Evolutionary conservation across 2,329 filamentous ascomycete genomes (phyloP).

Genomic region (Talaromyces sp.): DNA sequence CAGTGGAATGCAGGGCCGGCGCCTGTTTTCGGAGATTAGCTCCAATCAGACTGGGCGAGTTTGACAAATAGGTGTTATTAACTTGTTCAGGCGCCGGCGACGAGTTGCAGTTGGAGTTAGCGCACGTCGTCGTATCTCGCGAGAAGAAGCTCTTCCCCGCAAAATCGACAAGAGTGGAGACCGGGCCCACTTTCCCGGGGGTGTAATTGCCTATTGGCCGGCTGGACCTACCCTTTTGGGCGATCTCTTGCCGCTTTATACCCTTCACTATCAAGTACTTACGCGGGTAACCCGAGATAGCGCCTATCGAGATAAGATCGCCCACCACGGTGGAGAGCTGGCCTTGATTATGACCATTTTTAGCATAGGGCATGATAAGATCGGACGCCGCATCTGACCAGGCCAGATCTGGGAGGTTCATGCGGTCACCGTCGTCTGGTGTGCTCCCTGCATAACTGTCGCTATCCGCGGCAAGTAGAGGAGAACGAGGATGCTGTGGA

Average conservation of each 20-base stretch:
- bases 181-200: neutral
- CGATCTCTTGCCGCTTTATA: neutral
- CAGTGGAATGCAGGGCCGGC: neutral
- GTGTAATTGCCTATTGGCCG: neutral
- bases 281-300: neutral
- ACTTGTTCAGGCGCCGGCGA: neutral
- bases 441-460: neutral
- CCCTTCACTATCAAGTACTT: neutral
- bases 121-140: neutral
- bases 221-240: constrained; percentile 8
- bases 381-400: neutral
- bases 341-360: neutral
- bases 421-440: neutral
- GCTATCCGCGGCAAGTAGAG: neutral
- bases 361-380: neutral
- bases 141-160: constrained; percentile 2
- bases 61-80: neutral
- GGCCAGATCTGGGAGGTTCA: constrained; percentile 12
- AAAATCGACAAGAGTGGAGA: neutral
- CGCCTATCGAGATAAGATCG: neutral
- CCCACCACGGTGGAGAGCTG: neutral
- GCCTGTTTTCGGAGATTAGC: constrained; percentile 10
- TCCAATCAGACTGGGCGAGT: constrained; percentile 8
- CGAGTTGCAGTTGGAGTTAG: neutral
- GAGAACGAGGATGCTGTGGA: no score